A percentile compares a stretch with the other conserved stretches of the same genome.
Conservation (phyloP, 2,329 filamentous ascomycete genomes). For the Claviceps fusiformis region DNA sequence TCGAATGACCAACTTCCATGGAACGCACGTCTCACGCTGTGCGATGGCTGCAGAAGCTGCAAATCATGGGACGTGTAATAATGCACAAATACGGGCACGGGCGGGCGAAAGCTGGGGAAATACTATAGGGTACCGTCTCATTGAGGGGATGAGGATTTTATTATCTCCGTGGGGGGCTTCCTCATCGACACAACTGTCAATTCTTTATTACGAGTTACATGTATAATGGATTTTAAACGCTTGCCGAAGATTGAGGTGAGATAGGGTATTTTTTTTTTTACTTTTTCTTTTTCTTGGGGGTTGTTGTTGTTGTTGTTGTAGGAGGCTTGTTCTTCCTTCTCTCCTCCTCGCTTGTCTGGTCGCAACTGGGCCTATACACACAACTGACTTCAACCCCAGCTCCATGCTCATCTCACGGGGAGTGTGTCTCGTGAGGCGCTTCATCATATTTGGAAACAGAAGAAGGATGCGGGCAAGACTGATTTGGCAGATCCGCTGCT, state of each 20-base stretch:
- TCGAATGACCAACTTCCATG: neutral
- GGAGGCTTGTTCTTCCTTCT: too few species aligned
- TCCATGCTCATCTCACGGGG: conserved; percentile 70
- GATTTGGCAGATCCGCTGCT: conserved; percentile 53
- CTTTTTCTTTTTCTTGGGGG: neutral
- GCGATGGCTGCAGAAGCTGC: neutral
- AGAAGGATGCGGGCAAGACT: conserved; percentile 38
- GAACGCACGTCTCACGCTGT: neutral
- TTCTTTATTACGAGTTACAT: neutral
- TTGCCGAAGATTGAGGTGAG: conserved; percentile 43
- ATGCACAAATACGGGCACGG: neutral
- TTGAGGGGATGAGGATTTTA: neutral
- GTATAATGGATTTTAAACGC: conserved; percentile 29
- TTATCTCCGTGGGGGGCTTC: neutral
- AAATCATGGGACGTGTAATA: too few species aligned
- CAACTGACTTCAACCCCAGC: conserved; percentile 27
- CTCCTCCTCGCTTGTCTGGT: too few species aligned
- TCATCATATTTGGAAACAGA: conserved; percentile 58
- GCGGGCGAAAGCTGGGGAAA: neutral
- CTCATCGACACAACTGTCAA: neutral
- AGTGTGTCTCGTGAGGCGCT: conserved; percentile 62
- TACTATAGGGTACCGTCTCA: neutral
- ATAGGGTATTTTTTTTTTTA: neutral
- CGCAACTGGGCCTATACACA: neutral
- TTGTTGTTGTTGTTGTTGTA: too few species aligned